Percentiles rank a stretch among this genome's conserved stretches.
These are phyloP conservation scores for Kandelia obovata DNA, from an alignment of 345 rosid genomes.

Conservation along the genomic window DNA sequence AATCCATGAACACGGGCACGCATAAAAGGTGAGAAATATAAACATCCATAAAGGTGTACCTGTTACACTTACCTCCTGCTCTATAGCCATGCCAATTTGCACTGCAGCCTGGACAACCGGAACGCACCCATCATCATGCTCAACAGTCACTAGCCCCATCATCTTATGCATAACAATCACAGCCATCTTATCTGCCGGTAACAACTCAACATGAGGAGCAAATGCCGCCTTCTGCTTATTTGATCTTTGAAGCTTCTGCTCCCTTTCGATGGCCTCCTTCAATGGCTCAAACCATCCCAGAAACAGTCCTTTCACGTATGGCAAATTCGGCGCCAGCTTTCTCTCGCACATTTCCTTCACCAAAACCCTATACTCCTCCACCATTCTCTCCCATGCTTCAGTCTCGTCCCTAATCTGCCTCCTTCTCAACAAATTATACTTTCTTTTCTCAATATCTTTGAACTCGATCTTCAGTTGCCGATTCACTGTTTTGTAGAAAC, in stretches of 20 bases:
- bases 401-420: constrained; percentile 86
- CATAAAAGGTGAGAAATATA: no score
- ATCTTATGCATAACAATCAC: constrained; percentile 93
- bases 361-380: constrained; percentile 66
- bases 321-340: constrained; percentile 78
- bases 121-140: constrained; percentile 61
- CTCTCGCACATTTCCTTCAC: constrained; percentile 77
- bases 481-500: constrained; percentile 41
- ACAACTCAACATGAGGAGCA: constrained; percentile 68
- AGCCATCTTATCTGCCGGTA: constrained; percentile 93
- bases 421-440: constrained; percentile 61
- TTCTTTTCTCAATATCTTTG: constrained; percentile 52
- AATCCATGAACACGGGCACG: no score
- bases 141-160: constrained; percentile 76
- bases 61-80: constrained; percentile 59
- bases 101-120: constrained; percentile 86
- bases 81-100: constrained; percentile 77
- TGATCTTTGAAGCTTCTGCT: constrained; percentile 61
- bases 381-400: constrained; percentile 85
- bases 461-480: constrained; percentile 46
- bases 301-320: constrained; percentile 71
- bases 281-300: constrained; percentile 91
- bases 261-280: constrained; percentile 68
- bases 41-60: no score
- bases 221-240: constrained; percentile 68